Percentiles rank a stretch among this genome's conserved stretches.
These are phyloP conservation scores for Cladosporium velox DNA, from an alignment of 2,329 filamentous ascomycete genomes.

Conservation along the genomic window DNA sequence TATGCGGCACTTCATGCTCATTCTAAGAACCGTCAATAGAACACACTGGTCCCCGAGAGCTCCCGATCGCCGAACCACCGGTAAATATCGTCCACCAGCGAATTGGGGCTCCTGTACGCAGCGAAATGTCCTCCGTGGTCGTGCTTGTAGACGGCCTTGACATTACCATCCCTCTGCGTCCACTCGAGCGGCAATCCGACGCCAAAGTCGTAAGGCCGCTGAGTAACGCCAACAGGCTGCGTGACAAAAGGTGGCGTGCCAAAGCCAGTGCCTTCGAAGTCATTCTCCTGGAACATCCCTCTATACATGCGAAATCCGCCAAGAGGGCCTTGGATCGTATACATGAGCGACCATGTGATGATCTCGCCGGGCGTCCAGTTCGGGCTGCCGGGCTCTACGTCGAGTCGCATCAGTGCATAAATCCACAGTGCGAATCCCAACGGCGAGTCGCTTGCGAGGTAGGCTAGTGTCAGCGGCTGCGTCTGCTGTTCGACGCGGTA, in stretches of 20 bases:
- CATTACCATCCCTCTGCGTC: conserved; percentile 54
- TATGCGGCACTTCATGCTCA: background rate
- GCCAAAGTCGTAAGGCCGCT: conserved; percentile 11
- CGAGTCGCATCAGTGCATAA: conserved; percentile 54
- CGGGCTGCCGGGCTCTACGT: background rate
- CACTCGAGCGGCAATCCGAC: conserved; percentile 54
- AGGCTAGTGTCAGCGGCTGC: conserved; percentile 66
- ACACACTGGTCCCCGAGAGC: conserved; percentile 20
- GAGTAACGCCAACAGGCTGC: conserved; percentile 42
- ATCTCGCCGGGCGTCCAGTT: conserved; percentile 2
- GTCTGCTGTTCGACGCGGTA: conserved; percentile 5
- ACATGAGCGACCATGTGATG: conserved; percentile 19
- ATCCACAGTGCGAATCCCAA: conserved; percentile 72
- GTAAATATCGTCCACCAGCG: conserved; percentile 52
- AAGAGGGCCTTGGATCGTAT: conserved; percentile 20
- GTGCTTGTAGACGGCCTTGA: conserved; percentile 57
- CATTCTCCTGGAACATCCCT: conserved; percentile 47
- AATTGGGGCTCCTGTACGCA: conserved; percentile 55
- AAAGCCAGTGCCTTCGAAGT: conserved; percentile 13
- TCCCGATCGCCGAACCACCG: conserved; percentile 55
- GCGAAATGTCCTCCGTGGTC: conserved; percentile 58
- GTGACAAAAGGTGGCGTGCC: conserved; percentile 24
- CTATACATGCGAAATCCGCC: conserved; percentile 76
- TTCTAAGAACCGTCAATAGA: background rate
- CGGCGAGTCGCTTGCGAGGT: conserved; percentile 67